Percentiles rank a stretch among this genome's conserved stretches.
Conservation (phyloP, 768 basidiomycete genomes). For the Nidularia sp. region DNA sequence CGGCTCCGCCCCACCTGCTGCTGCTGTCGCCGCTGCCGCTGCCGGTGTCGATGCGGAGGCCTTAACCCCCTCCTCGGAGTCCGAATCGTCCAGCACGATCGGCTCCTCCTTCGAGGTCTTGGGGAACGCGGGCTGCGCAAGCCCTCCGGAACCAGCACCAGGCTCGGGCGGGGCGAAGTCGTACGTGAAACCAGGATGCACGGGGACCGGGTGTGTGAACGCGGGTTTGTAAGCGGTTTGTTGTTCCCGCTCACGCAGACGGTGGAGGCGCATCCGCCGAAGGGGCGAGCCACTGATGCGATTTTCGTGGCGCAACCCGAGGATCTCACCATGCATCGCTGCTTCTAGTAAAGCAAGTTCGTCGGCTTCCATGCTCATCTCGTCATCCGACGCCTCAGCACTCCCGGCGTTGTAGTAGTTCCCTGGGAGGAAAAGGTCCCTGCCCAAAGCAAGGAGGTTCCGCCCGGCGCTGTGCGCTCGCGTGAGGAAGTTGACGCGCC, state of each 20-base stretch:
- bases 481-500: slow-evolving; percentile 11
- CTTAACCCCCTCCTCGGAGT: slow-evolving; percentile 5
- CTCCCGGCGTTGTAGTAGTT: too few species aligned
- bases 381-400: too few species aligned
- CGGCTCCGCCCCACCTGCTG: slow-evolving; percentile 1
- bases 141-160: slow-evolving; percentile 5
- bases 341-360: too few species aligned
- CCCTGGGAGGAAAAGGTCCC: too few species aligned
- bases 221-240: slow-evolving; percentile 44
- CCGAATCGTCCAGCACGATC: slow-evolving; percentile 48
- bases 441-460: too few species aligned
- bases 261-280: slow-evolving; percentile 1
- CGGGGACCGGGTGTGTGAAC: slow-evolving; percentile 62
- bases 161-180: slow-evolving; percentile 52
- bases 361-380: too few species aligned
- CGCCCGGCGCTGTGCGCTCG: neutral
- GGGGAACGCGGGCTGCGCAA: slow-evolving; percentile 21
- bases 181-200: slow-evolving; percentile 62
- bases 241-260: slow-evolving; percentile 7
- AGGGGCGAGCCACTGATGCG: neutral
- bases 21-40: slow-evolving; percentile 1
- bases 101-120: slow-evolving; percentile 29
- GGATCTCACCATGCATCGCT: too few species aligned
- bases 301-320: too few species aligned
- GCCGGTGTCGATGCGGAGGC: too few species aligned